Base-by-base conservation (phyloP, 2,329 filamentous ascomycete genomes). In the Ceratocystis destructans region DNA sequence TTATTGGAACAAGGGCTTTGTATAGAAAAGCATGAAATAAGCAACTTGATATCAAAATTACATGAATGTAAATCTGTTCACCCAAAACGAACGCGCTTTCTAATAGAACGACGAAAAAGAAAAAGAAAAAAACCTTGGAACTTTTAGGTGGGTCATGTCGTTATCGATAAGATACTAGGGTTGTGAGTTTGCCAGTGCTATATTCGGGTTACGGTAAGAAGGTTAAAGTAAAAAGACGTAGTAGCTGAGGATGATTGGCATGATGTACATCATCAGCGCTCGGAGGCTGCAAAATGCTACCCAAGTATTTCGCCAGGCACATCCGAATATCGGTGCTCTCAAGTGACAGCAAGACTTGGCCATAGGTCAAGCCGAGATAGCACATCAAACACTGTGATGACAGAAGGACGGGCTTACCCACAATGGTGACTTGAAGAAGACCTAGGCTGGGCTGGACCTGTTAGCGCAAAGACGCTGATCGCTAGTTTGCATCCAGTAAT, bases 111-210 rank as follows among this genome's bases (percentile, higher is more conserved):
- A 1, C 22, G 22, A 20, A 37, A n/a, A 31, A 57, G n/a, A 50
- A 55, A 31, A 31, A 33, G 10, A 50, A 62, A 62, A 55, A 55
- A 15, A 46, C 7, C 44, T 44, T 37, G 3, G 62, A 64, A 65
- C 66, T 67, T 67, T 67, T 67, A 62, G 57, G 66, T 64, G 66
- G 66, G 33, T 31, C 64, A 22, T 5, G 4, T 17, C n/a, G 2
- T 37, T 59, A 59, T 33, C 55, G 55, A 59, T 59, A 33, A 33
- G 55, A 10, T 0, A 41, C 4, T 41, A 41, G 37, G 37, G 37
- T 41, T 41, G 10, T 0, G 3, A 1, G 0, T 0, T 15, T 41
- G 10, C 37, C 37, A 3, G 0, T 0, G 4, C 3, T 6, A 33
- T 1, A 7, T 10, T 59, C n/a, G 53, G 53, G 45, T 25, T 28